Conservation (phyloP, 495 filamentous ascomycete species). For the Podospora pseudopauciseta region DNA sequence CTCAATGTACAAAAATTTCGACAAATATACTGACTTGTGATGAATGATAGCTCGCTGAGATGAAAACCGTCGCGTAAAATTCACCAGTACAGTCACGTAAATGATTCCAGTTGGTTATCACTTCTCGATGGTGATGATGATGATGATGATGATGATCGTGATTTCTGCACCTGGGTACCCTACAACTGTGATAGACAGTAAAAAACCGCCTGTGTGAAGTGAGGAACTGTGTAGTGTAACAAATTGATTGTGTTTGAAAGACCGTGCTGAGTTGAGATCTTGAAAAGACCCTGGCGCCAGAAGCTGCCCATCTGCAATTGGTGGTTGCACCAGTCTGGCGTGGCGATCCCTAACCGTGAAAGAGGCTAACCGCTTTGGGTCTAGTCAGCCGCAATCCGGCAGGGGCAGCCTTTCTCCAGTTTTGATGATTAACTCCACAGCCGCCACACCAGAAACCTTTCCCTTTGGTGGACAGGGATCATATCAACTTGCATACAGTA, state of each 20-base stretch:
- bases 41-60: not conserved
- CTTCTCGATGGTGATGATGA: not conserved
- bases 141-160: not conserved
- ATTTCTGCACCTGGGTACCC: not conserved
- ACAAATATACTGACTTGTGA: not conserved
- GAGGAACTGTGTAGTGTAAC: not conserved
- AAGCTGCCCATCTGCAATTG: not conserved
- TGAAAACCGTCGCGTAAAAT: not conserved
- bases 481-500: not conserved
- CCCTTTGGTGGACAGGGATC: not conserved
- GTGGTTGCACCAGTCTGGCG: not conserved
- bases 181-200: not conserved
- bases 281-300: not conserved
- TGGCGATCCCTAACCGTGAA: not conserved
- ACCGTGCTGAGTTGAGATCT: not conserved
- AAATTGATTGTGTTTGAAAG: not conserved
- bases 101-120: not conserved
- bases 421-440: not conserved
- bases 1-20: not conserved
- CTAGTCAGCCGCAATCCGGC: not conserved
- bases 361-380: not conserved
- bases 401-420: not conserved
- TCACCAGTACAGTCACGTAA: not conserved
- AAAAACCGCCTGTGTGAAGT: not conserved
- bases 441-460: not conserved